These are phyloP conservation scores for Lyophyllum shimeji DNA, from an alignment of 768 basidiomycete genomes.

Conservation along the genomic window DNA sequence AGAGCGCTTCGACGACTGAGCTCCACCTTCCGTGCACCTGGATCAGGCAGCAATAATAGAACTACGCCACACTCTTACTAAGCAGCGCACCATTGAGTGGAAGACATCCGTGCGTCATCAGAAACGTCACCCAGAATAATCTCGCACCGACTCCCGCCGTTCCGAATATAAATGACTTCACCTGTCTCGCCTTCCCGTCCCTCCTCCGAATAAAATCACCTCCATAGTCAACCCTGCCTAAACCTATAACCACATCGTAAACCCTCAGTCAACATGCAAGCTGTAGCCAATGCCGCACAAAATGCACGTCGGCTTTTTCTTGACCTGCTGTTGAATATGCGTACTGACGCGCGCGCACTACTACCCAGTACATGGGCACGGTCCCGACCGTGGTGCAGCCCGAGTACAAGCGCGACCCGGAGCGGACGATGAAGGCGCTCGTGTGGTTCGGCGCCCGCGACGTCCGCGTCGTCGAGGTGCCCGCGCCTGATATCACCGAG, in stretches of 20 bases:
- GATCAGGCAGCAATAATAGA: too few species aligned
- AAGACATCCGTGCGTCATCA: too few species aligned
- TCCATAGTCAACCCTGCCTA: too few species aligned
- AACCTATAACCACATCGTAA: not conserved
- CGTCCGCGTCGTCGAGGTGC: constrained; percentile 39
- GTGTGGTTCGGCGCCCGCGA: constrained; percentile 64
- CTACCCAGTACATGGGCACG: constrained; percentile 34
- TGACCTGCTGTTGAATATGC: not conserved
- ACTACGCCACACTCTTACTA: too few species aligned
- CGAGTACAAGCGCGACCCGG: constrained; percentile 45
- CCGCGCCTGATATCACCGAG: constrained; percentile 58
- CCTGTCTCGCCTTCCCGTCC: too few species aligned
- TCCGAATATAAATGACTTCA: not conserved
- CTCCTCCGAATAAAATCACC: not conserved
- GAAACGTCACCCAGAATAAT: too few species aligned
- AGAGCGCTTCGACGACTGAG: too few species aligned
- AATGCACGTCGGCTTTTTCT: not conserved
- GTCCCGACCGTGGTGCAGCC: constrained; percentile 40
- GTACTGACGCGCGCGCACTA: not conserved
- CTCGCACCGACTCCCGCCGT: too few species aligned
- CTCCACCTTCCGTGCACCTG: too few species aligned
- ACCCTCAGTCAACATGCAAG: not conserved
- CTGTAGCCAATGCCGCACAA: not conserved
- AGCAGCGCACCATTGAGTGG: too few species aligned
- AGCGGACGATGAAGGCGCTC: constrained; percentile 63